Evolutionary conservation across 2,329 filamentous ascomycete genomes (phyloP).

Genomic region (Curvularia verruculosa): DNA sequence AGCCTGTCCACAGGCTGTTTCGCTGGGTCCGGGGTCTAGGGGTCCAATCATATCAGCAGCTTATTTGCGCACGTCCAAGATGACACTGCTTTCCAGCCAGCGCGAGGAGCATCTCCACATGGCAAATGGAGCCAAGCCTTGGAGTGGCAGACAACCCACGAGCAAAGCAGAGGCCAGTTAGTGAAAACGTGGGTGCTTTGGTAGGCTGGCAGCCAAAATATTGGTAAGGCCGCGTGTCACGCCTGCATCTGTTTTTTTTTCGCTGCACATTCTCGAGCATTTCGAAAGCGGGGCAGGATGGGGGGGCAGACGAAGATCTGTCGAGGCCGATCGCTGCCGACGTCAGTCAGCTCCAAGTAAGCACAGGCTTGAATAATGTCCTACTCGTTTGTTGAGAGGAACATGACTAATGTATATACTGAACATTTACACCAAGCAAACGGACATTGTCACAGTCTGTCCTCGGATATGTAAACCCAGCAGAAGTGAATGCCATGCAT

Average conservation of each 20-base stretch:
- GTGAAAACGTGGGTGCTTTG: conserved; percentile 8
- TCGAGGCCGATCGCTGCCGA: background rate
- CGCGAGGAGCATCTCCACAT: background rate
- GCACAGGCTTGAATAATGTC: background rate
- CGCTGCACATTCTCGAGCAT: conserved; percentile 2
- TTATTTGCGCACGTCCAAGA: background rate
- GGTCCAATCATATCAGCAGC: background rate
- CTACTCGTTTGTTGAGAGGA: background rate
- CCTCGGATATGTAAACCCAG: background rate
- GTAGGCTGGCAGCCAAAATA: conserved; percentile 4
- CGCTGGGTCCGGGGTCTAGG: conserved; percentile 5
- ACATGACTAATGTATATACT: background rate
- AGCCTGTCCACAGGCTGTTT: conserved; percentile 10
- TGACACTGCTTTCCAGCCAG: background rate
- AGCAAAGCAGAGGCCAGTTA: background rate
- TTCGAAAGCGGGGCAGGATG: conserved; percentile 8
- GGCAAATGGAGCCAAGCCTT: background rate
- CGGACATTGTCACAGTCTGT: background rate
- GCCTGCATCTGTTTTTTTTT: background rate
- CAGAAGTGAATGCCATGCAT: background rate
- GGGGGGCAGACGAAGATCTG: background rate
- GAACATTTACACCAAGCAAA: background rate
- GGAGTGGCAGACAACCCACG: background rate
- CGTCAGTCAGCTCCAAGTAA: background rate
- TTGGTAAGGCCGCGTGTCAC: background rate